Evolutionary conservation across 139 green algal genomes (phyloP), one percentile per base, ranked within the genome.

Genomic region (Pycnococcus provasolii): DNA sequence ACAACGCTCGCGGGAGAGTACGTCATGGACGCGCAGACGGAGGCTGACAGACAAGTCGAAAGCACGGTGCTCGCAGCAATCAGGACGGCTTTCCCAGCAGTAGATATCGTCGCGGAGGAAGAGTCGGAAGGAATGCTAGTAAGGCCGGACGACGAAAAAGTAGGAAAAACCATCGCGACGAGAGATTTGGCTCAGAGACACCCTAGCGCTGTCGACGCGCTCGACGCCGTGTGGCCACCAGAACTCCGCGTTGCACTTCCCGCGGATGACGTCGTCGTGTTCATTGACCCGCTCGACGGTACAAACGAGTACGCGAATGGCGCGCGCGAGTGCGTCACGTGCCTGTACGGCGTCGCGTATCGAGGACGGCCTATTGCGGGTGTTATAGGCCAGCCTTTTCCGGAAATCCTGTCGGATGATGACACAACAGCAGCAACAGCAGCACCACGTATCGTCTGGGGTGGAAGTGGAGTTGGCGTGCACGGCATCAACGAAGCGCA

Each of bases 351-450:
- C 26, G 68, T 74, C 42, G 68, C 68, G 13, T 59, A 68, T 13
- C 59, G 68, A 53, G 68, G 68, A 4, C 8, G 43, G 4, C 68
- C 68, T 4, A 60, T 68, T 6, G 68, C 68, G 3, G 68, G 68
- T 15, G 60, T 74, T 9, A 74, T 74, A 41, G 50, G 60, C 7
- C 68, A 74, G 45, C 68, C 68, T 41, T 74, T 74, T 66, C 46
- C 43, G 8, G 44, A 7, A 8, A 3, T 51, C 37, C 4, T 9
- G 3, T 40, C 43, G 1, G 45, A 52, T 2, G 60, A n/a, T 4
- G 11, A 50, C 58, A 43, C 39, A 65, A n/a, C 8, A n/a, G 11
- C 42, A 50, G 13, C 13, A 65, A 13, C 43, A 8, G 9, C 45
- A 37, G 40, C 42, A 6, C 57, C 59, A 2, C 45, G 68, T 6